A percentile compares a stretch with the other conserved stretches of the same genome.
phyloP scores from a whole-genome alignment of 768 basidiomycete genomes.

The Panellus pusillus region DNA sequence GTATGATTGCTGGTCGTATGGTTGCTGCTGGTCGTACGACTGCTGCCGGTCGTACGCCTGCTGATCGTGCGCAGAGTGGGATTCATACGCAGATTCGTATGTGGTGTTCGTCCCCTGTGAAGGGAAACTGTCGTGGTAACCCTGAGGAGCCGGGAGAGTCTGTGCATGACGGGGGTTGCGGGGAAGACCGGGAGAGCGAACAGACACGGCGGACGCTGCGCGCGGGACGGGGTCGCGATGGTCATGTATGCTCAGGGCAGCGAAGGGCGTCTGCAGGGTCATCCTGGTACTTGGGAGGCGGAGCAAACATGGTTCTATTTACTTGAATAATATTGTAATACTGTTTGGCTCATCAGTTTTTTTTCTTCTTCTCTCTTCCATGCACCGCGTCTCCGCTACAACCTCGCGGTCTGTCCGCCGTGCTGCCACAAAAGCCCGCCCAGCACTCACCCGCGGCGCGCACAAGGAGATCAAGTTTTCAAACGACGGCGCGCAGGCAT shows the following conservation, averaged over 20 bases:
- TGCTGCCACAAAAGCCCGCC: conserved; percentile 57
- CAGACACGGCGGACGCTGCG: conserved; percentile 59
- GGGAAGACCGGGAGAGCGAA: conserved; percentile 29
- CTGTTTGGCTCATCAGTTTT: too few species aligned
- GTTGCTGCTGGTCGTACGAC: conserved; percentile 4
- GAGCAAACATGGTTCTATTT: not conserved
- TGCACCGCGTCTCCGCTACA: conserved; percentile 72
- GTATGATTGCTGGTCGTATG: not conserved
- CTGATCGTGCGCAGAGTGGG: conserved; percentile 16
- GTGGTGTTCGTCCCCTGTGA: conserved; percentile 7
- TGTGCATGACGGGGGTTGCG: conserved; percentile 41
- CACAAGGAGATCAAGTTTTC: conserved; percentile 98
- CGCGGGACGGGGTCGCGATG: conserved; percentile 51
- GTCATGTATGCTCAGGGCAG: conserved; percentile 53
- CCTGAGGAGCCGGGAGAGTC: conserved; percentile 36
- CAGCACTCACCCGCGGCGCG: conserved; percentile 62
- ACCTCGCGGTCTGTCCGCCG: conserved; percentile 71
- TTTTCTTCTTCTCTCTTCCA: conserved; percentile 28
- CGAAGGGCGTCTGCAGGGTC: conserved; percentile 43
- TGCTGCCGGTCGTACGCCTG: conserved; percentile 14
- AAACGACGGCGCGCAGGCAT: conserved; percentile 91
- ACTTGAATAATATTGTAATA: too few species aligned
- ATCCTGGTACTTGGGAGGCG: not conserved
- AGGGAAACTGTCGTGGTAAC: conserved; percentile 1
- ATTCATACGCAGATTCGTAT: conserved; percentile 23